phyloP scores from a whole-genome alignment of 2,329 filamentous ascomycete species.

The Fusarium zealandicum region DNA sequence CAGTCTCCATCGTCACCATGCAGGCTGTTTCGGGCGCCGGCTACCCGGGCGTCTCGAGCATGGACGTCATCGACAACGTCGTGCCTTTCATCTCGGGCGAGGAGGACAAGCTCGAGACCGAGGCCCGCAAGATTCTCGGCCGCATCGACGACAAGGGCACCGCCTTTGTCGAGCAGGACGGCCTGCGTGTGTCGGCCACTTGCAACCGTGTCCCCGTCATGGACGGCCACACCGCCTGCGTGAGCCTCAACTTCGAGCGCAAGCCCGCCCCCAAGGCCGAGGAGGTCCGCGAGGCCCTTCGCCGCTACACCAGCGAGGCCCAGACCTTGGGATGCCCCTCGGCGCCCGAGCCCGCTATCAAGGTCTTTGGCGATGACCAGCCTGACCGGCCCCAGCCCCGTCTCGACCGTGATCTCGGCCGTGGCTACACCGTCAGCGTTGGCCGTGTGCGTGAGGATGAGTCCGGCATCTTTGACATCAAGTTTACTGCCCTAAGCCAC shows the following conservation, averaged over 20 bases:
- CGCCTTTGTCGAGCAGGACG: conserved; percentile 76
- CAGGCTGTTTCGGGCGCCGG: conserved; percentile 94
- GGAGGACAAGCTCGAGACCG: conserved; percentile 94
- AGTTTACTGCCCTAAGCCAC: conserved; percentile 93
- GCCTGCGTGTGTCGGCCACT: conserved; percentile 80
- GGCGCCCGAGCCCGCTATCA: conserved; percentile 81
- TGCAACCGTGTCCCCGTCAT: conserved; percentile 96
- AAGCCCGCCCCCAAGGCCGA: conserved; percentile 77
- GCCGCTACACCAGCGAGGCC: conserved; percentile 82
- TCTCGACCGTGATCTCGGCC: conserved; percentile 83
- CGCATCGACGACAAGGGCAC: conserved; percentile 73
- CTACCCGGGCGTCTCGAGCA: conserved; percentile 86
- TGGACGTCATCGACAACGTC: conserved; percentile 97
- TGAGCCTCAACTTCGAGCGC: conserved; percentile 82
- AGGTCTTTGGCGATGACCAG: conserved; percentile 78
- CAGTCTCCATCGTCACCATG: conserved; percentile 84
- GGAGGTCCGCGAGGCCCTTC: conserved; percentile 79
- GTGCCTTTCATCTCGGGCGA: conserved; percentile 93
- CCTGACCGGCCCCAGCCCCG: conserved; percentile 89
- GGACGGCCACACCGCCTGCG: conserved; percentile 94
- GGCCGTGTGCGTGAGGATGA: conserved; percentile 86
- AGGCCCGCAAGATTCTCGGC: conserved; percentile 94
- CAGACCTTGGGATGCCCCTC: conserved; percentile 86
- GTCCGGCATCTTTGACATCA: conserved; percentile 89
- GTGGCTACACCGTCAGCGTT: conserved; percentile 90